phyloP scores from a whole-genome alignment of 192 early-diverging fungal genomes.

The Backusella luteola region DNA sequence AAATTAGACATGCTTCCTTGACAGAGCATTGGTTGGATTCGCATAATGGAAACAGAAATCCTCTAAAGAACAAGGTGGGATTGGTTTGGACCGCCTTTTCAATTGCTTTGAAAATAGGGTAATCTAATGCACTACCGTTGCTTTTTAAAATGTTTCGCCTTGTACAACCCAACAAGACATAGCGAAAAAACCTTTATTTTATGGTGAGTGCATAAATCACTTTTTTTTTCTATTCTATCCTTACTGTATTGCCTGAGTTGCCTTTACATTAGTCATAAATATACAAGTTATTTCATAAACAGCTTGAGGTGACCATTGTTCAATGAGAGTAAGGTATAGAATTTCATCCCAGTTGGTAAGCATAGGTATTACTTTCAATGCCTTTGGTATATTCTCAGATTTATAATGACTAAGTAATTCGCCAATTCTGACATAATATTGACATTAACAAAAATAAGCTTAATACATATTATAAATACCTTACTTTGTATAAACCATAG shows the following conservation, averaged over 20 bases:
- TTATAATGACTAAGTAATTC: conserved; percentile 1
- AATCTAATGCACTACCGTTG: background rate
- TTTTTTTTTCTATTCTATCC: background rate
- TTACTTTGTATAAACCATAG: conserved; percentile 7
- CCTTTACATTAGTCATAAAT: background rate
- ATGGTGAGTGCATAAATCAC: background rate
- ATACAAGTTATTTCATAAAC: background rate
- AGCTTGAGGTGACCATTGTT: conserved; percentile 12
- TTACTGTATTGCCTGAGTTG: background rate
- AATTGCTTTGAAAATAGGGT: background rate
- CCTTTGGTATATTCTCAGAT: conserved; percentile 1
- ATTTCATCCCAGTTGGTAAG: conserved; percentile 18
- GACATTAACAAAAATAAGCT: background rate
- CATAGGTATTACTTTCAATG: conserved; percentile 8
- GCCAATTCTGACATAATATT: background rate
- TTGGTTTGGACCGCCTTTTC: background rate
- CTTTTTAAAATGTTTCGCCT: background rate
- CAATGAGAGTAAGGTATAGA: conserved; percentile 1
- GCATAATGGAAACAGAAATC: conserved; percentile 4
- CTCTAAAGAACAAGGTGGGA: background rate
- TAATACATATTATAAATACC: background rate
- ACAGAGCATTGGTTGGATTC: background rate
- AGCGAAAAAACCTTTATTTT: background rate
- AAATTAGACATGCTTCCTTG: background rate
- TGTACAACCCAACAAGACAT: background rate